These are phyloP conservation scores for Stephanodiscus triporus DNA, from an alignment of 108 stramenopile species.

Conservation along the genomic window DNA sequence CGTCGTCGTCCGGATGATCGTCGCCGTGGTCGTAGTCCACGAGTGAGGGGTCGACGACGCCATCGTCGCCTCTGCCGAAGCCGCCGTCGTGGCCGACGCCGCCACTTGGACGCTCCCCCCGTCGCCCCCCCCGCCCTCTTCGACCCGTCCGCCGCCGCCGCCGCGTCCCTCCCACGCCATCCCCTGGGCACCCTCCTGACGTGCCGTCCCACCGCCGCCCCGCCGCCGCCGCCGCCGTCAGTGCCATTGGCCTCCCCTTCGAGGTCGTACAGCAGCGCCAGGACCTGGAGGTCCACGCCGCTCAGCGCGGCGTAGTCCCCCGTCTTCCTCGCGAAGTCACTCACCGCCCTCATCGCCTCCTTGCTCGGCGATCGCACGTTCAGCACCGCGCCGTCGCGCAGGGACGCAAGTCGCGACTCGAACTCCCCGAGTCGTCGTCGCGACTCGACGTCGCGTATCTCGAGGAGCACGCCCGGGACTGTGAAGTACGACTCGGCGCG, in stretches of 20 bases:
- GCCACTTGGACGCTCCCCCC: background rate
- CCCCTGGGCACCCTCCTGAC: constrained; percentile 73
- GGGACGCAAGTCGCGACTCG: constrained; percentile 56
- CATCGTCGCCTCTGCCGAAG: constrained; percentile 5
- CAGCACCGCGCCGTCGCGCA: constrained; percentile 13
- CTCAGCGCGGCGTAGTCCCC: constrained; percentile 91
- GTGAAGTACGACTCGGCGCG: constrained; percentile 56
- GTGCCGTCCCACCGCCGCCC: constrained; percentile 52
- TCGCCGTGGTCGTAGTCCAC: background rate
- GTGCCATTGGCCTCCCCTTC: constrained; percentile 67
- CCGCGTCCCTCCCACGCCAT: background rate
- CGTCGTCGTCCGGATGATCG: constrained; percentile 3
- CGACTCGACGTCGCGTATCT: constrained; percentile 80
- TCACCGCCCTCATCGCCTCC: constrained; percentile 57
- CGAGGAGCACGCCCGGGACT: constrained; percentile 69
- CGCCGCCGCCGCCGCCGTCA: background rate
- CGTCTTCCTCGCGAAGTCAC: constrained; percentile 88
- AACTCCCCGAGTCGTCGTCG: constrained; percentile 65
- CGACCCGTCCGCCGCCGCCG: background rate
- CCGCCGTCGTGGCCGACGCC: constrained; percentile 8
- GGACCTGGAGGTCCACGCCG: constrained; percentile 87
- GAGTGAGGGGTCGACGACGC: constrained; percentile 1
- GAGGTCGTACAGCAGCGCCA: constrained; percentile 91
- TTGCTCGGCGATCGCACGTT: constrained; percentile 4
- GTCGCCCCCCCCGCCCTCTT: too few species aligned